Base-by-base conservation (phyloP, 805 yeast genomes). In the Candida maris region DNA sequence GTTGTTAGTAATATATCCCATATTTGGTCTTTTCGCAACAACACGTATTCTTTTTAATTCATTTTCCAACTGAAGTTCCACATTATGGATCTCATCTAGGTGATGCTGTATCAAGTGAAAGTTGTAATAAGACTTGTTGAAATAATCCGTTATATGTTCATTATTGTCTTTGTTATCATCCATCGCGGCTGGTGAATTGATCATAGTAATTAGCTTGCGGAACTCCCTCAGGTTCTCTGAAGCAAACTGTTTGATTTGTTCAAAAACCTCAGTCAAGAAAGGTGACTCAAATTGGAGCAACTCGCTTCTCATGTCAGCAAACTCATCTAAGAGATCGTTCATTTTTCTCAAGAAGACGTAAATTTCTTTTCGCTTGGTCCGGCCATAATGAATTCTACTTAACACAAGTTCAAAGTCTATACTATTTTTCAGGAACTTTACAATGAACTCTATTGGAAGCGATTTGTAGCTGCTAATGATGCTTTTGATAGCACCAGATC, bases 401-500 rank as follows among this genome's bases (percentile, higher is more conserved):
- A 82, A 56, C 4, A 70, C 71, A 35, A 74, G 66, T 39, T 80
- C 79, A 7, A 85, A 54, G 53, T 86, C 93, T 0, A 80, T 34
- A 30, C 66, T 44, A 7, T 52, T 42, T 20, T 51, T 41, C 42
- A 73, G 35, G 8, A 60, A 28, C 7, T 44, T 42, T 6, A 44
- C 22, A 2, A 65, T 38, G 12, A 43, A 33, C 27, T 62, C 67
- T 14, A 67, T 58, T 40, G 52, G 59, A 24, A 69, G 54, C 4
- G 64, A 56, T 21, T 61, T 65, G 40, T 67, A 67, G 13, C 62
- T 58, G 4, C 56, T 54, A 1, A 62, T 62, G 4, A 80, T 54
- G 38, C 73, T 70, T 16, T 68, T 70, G 4, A 81, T 70, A 0
- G 95, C 87, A 27, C 73, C 73, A 0, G 73, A 61, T 18, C 98